Evolutionary conservation across 225 moss, liverwort and hornwort genomes (phyloP), one percentile per base, ranked within the genome.

Genomic region (Asterella californica): DNA sequence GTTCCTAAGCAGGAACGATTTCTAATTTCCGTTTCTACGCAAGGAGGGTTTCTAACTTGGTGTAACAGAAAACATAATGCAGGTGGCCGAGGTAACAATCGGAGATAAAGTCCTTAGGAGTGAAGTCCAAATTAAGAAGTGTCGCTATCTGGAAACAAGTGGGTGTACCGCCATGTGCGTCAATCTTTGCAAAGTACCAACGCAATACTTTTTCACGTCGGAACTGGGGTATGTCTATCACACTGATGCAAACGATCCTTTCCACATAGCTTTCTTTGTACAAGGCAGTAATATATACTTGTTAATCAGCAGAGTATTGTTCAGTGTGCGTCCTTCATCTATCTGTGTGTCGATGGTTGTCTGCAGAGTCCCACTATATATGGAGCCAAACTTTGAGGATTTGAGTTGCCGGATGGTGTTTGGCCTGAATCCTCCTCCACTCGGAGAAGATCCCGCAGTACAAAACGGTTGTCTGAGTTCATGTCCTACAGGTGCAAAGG

Each of bases 321-420:
- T 52, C 52, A 52, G 10, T 42, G 52, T 52, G 12, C 1, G 5
- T 14, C 12, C 42, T 42, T 42, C 42, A 42, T 42, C 42, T 42
- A n/a, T n/a, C n/a, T n/a, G n/a, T n/a, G n/a, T n/a, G n/a, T n/a
- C n/a, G n/a, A n/a, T n/a, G 68, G 0, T 72, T 72, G 29, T 52
- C 34, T 77, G 82, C 83, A 95, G 95, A 84, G 94, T 96, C 94
- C 96, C 96, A 9, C 57, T 96, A 83, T 90, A 88, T 27, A 96
- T 96, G 96, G 94, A 96, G 82, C 96, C 96, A 49, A 94, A 96
- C 79, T 96, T 96, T 32, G 94, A 96, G 68, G 91, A 96, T 78
- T 87, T 97, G 83, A 97, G 97, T 30, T 97, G 97, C 72, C 91
- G 89, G 79, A 97, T 97, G 97, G 89, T 93, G 74, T 97, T 92